Evolutionary conservation across 2,329 filamentous ascomycete genomes (phyloP), one percentile per base, ranked within the genome.

Genomic region (Diaporthe capsici): DNA sequence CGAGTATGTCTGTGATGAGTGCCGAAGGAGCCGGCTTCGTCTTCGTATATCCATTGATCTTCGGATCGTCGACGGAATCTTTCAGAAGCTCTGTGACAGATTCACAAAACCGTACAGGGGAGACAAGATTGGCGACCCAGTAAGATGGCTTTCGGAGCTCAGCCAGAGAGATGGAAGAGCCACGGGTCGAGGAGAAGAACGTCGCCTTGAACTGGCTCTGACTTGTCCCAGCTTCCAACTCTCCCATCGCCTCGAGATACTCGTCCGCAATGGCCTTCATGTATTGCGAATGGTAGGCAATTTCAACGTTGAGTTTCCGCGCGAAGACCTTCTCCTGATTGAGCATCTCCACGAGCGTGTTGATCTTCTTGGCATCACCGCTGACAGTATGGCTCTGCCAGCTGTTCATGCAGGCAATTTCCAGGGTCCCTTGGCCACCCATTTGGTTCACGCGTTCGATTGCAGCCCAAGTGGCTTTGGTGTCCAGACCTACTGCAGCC

Each of bases 241-340:
- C 71, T 17, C 76, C 77, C 39, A 81, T 77, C 2, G 74, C 55
- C 34, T 65, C 63, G 20, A 78, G 77, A 72, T 81, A 82, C 12
- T 76, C 77, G 9, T 77, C 76, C 39, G 77, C 77, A 1, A 77
- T 73, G 0, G 76, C 73, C 34, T 51, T 73, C 80, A 83, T 84
- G 44, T 80, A 79, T 55, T 80, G 80, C 3, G 83, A 84, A 76
- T 84, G 83, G 76, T 84, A 84, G 17, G 83, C 83, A 15, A 79
- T 80, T 51, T 80, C 79, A 9, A 84, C 81, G 37, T 78, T 77
- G 25, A 84, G 79, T 65, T 77, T 77, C 28, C 80, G 76, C 10
- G 79, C 78, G 63, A 82, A 82, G 9, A 80, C 34, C 6, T 67
- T 74, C 2, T 73, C 77, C 17, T 72, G 75, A 20, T 73, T 76